Evolutionary conservation across 164 flowering plant genomes (phyloP), one percentile per base, ranked within the genome.

Genomic region (Umbellularia californica): DNA sequence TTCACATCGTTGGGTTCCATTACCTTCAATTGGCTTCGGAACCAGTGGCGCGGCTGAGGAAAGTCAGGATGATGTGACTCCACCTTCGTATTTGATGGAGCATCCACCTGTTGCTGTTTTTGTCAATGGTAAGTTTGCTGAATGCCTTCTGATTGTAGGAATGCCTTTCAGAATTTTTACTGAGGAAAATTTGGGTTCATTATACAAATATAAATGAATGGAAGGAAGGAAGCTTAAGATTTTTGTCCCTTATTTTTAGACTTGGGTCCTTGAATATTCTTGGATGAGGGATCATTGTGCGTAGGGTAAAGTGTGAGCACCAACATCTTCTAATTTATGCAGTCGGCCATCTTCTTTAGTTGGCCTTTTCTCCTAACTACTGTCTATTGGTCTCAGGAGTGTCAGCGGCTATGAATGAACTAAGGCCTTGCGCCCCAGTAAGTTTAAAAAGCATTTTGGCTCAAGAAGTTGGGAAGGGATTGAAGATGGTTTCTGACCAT

Each of bases 101-200:
- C 99, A 96, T 84, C 97, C 97, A 66, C 99, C 99, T 74, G 90
- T 96, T 75, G 98, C 98, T 23, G 97, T 96, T 68, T 96, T 96
- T 86, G 78, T 92, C 55, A 96, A 96, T 84, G 98, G 98, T 91
- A 70, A 75, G 84, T 77, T 64, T 66, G 27, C 14, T 50, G 30
- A 60, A 60, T n/a, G n/a, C 28, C 19, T 66, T 17, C 17, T 64
- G 3, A 28, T 25, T 22, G 14, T 25, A 35, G 67, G 10, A 27
- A 2, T 25, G 67, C 67, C 24, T 64, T 64, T 1, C 17, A 2
- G 22, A 64, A 2, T 64, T 35, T 55, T 55, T 55, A 4, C 3
- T 55, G 60, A 17, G 60, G 17, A 19, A 55, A 14, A 55, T 14
- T 55, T 55, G 60, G 20, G 60, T 14, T 19, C 20, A 17, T 55